Evolutionary conservation across 345 rosid species (phyloP), one percentile per base, ranked within the genome.

Genomic region (Pugionium dolabratum): DNA sequence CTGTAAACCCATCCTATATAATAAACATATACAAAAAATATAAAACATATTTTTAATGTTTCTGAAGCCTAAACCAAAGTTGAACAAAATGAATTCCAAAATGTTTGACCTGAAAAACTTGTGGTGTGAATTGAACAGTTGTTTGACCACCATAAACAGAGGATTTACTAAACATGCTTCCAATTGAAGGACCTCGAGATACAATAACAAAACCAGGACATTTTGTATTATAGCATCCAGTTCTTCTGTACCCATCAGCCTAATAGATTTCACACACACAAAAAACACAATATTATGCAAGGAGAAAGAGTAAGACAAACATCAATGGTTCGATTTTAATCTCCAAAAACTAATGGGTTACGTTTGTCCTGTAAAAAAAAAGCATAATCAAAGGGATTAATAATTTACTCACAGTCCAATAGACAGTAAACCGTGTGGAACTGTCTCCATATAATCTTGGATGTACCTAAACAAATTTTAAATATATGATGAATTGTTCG

Each of bases 341-440:
- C 9, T 49, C 0, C 29, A 29, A 32, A 26, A 0, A 6, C 8
- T 0, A 33, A n/a, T 3, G 11, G 31, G 0, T 26, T 34, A 10
- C 8, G 7, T 10, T 48, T n/a, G n/a, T 28, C n/a, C 8, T 54
- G 10, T 54, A 54, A 8, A 25, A 36, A 36, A 2, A 6, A 32
- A 32, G 32, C 7, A 53, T 50, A 29, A 39, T 10, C 6, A 28
- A 57, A 2, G 27, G 29, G 40, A 41, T 10, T 6, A 41, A 0
- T 27, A 42, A 37, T 46, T 30, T 54, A 27, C 65, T 74, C 26
- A 74, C 74, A 2, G 74, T 68, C 70, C 70, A 74, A 41, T 62
- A 42, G 55, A 64, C 39, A 8, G 78, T 74, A 9, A 74, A 64
- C 27, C 78, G 54, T 2, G 70, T 48, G 1, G 1, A 1, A 54